Conservation (phyloP, 148 eudicot species). For the Cornus controversa region DNA sequence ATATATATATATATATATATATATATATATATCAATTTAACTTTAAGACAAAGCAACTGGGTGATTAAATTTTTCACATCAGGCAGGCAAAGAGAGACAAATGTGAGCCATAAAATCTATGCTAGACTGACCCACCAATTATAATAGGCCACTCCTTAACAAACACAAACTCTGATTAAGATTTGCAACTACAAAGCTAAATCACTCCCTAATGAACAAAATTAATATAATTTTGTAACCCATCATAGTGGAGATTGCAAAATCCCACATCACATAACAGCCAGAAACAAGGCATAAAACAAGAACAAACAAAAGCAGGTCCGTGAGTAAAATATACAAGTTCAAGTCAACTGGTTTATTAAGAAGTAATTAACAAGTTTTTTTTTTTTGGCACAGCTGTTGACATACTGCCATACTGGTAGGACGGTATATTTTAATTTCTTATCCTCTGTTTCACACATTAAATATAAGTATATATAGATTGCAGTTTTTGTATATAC, state of each 20-base stretch:
- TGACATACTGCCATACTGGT: background rate
- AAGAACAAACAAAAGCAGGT: background rate
- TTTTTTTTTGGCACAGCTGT: background rate
- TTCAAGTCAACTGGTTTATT: slow-evolving; percentile 6
- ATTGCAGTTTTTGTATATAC: too few relatives aligned
- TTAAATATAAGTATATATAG: too few relatives aligned
- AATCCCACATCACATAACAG: background rate
- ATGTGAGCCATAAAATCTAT: background rate
- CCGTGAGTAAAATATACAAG: background rate
- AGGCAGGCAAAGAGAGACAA: too few relatives aligned
- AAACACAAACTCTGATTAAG: background rate
- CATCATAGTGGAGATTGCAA: background rate
- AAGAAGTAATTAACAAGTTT: background rate
- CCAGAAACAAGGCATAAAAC: background rate
- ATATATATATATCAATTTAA: too few relatives aligned
- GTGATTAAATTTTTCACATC: too few relatives aligned
- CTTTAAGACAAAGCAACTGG: too few relatives aligned
- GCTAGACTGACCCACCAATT: background rate
- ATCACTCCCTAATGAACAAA: background rate
- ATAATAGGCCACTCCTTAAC: background rate
- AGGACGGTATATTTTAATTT: background rate
- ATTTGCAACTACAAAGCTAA: background rate
- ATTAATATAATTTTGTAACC: background rate
- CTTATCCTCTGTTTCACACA: background rate
- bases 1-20: too few relatives aligned